phyloP scores from a whole-genome alignment of 257 asterid species.

The Scutellaria minor region DNA sequence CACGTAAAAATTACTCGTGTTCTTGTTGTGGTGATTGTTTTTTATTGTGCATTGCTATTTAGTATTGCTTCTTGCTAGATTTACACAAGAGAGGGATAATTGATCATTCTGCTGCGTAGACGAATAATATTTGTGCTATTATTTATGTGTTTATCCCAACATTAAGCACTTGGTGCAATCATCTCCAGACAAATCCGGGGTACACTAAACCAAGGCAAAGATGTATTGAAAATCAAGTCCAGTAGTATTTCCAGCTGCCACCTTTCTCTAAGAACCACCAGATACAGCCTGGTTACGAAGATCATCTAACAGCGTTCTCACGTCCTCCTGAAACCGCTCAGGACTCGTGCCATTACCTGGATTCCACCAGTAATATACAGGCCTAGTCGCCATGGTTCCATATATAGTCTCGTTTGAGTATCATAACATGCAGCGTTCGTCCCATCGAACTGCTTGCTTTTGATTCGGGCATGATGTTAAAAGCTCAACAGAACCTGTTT shows the following conservation, averaged over 20 bases:
- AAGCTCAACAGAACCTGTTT: background rate
- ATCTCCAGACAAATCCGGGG: conserved; percentile 39
- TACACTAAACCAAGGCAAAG: conserved; percentile 43
- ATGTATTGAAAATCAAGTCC: conserved; percentile 29
- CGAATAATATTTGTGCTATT: too few species aligned
- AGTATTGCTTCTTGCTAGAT: too few species aligned
- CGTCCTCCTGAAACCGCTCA: conserved; percentile 3
- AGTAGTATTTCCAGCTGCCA: conserved; percentile 33
- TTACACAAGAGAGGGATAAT: too few species aligned
- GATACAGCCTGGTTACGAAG: conserved; percentile 35
- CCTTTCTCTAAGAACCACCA: conserved; percentile 40
- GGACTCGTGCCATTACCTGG: background rate
- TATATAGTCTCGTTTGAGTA: conserved; percentile 40
- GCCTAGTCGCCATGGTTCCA: background rate
- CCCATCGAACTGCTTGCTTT: conserved; percentile 34
- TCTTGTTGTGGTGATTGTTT: too few species aligned
- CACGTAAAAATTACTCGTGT: too few species aligned
- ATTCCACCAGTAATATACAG: background rate
- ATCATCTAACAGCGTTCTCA: conserved; percentile 12
- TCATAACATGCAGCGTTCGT: conserved; percentile 32
- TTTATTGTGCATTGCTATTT: too few species aligned
- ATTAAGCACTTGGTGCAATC: conserved; percentile 41
- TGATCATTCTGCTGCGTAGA: too few species aligned
- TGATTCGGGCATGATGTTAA: conserved; percentile 34
- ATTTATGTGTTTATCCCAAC: too few species aligned